These are phyloP conservation scores for Lolium rigidum DNA, from an alignment of 176 grass and related monocot species.

Conservation along the genomic window DNA sequence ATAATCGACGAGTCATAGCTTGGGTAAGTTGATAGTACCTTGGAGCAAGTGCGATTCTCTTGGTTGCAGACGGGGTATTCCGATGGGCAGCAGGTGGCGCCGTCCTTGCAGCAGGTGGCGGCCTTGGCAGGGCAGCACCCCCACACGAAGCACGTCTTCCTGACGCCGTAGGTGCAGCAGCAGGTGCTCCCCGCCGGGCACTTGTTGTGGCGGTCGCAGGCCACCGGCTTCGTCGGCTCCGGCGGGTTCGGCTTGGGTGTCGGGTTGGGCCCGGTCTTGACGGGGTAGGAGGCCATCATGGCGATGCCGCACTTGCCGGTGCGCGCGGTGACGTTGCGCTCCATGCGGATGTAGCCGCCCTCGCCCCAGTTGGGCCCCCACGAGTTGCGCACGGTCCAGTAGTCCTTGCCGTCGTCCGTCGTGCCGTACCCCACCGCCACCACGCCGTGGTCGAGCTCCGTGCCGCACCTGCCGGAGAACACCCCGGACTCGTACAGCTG, in stretches of 20 bases:
- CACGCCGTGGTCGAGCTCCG: slow-evolving; percentile 17
- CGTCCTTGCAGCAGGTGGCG: slow-evolving; percentile 68
- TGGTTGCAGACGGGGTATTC: neutral
- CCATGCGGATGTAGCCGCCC: slow-evolving; percentile 25
- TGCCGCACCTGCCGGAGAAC: no score
- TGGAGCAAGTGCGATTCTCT: neutral
- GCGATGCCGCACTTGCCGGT: slow-evolving; percentile 78
- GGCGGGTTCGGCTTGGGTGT: neutral
- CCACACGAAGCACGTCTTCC: no score
- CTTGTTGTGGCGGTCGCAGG: no score
- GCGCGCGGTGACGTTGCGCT: slow-evolving; percentile 2
- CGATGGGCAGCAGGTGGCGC: slow-evolving; percentile 67
- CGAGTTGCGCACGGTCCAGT: slow-evolving; percentile 74
- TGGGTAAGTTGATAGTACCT: neutral
- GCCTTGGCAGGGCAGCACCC: slow-evolving; percentile 65
- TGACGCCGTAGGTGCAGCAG: no score
- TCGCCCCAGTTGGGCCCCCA: slow-evolving; percentile 48
- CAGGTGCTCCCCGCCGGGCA: no score
- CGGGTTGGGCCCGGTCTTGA: slow-evolving; percentile 67
- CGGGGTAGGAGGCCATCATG: slow-evolving; percentile 68
- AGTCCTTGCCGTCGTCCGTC: slow-evolving; percentile 43
- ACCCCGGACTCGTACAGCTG: no score
- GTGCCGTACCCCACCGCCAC: slow-evolving; percentile 65
- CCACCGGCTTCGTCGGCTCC: no score
- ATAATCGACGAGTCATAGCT: neutral